These are phyloP conservation scores for Wickerhamiella siamensis DNA, from an alignment of 805 yeast genomes.

Conservation along the genomic window DNA sequence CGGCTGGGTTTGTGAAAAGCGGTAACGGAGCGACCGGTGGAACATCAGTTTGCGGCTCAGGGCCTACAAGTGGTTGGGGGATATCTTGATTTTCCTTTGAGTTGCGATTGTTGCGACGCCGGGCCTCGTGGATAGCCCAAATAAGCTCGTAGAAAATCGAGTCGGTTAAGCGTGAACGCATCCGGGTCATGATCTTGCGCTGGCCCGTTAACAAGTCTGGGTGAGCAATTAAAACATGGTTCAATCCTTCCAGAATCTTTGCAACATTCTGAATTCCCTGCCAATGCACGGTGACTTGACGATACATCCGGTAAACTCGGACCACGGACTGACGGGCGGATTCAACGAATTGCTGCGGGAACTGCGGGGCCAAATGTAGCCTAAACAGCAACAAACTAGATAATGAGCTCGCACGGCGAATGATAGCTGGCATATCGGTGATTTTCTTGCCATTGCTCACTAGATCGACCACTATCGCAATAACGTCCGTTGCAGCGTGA, in stretches of 20 bases:
- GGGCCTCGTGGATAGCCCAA: constrained; percentile 89
- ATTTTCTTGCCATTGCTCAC: constrained; percentile 40
- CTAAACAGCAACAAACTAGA: constrained; percentile 65
- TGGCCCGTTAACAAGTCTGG: constrained; percentile 66
- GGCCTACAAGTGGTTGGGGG: constrained; percentile 11
- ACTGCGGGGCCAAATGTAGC: constrained; percentile 62
- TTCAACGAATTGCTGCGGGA: constrained; percentile 57
- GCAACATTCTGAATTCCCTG: constrained; percentile 81
- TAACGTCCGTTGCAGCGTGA: constrained; percentile 62
- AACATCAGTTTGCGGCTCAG: constrained; percentile 29
- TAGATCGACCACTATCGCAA: constrained; percentile 61
- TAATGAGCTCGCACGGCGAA: constrained; percentile 73
- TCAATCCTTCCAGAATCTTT: constrained; percentile 74
- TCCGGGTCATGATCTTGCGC: constrained; percentile 65
- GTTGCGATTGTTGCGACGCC: constrained; percentile 38
- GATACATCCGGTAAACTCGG: constrained; percentile 73
- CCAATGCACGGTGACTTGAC: constrained; percentile 88
- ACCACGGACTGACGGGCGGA: constrained; percentile 88
- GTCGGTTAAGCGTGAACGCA: constrained; percentile 87
- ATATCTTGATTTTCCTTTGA: constrained; percentile 9
- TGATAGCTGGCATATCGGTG: constrained; percentile 73
- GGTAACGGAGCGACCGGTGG: constrained; percentile 42
- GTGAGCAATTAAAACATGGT: constrained; percentile 72
- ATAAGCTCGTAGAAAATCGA: constrained; percentile 83
- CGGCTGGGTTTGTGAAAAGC: constrained; percentile 36